Evolutionary conservation across 2,329 filamentous ascomycete genomes (phyloP), one percentile per base, ranked within the genome.

Genomic region (Camptophora hylomeconis): DNA sequence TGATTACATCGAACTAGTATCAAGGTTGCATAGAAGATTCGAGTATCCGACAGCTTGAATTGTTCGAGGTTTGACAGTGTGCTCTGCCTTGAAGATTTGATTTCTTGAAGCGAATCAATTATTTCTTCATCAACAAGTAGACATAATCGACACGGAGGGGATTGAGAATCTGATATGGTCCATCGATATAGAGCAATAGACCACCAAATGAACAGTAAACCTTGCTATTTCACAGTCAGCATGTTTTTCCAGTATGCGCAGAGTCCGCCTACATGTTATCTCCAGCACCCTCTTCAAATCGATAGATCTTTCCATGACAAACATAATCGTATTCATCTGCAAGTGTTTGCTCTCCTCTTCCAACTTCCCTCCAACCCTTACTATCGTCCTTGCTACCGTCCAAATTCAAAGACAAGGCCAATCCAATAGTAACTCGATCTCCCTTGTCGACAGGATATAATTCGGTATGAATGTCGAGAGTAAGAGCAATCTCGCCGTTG

Each of bases 111-210:
- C 15, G 5, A 17, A 7, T 14, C 7, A 17, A 38, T 50, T 53
- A 87, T 74, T 92, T 93, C 73, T 94, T 98, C 45, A 92, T 65
- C 36, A 95, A 68, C 37, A 98, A 69, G 53, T 98, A 98, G 40
- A 92, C 75, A 51, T 93, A 78, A 54, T 98, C 89, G 48, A 94
- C 87, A 46, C 84, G 74, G 49, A 98, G 60, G 16, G 84, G 80
- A 18, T 80, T 92, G 39, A 98, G 72, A 64, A 93, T 94, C 67
- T 89, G 92, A 57, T 92, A 89, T 2, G 89, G 89, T 5, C 92
- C 89, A 48, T 93, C 80, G 32, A 98, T 68, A 46, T 79, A 83
- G 60, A 95, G 76, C 47, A 98, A 60, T 40, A 98, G 63, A 5
- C 89, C 89, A 26, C 89, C 89, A 48, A 94, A 98, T 2, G 84